phyloP scores from a whole-genome alignment of 225 moss, liverwort and hornwort species.

The Polytrichum formosum region DNA sequence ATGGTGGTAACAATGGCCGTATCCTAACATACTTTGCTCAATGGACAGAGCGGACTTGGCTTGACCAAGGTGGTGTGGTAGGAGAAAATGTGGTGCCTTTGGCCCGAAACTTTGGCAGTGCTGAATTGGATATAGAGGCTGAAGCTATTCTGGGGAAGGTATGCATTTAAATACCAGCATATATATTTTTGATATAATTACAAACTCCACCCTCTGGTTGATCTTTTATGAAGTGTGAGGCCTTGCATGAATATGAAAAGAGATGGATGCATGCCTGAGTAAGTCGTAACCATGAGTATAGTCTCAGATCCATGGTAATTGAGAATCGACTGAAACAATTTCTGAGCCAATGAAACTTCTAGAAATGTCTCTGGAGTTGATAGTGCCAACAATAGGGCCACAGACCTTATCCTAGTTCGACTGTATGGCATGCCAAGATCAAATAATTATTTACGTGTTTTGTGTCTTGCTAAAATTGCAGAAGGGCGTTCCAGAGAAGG shows the following conservation, averaged over 20 bases:
- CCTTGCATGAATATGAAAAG: no score
- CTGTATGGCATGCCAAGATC: background rate
- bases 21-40: background rate
- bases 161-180: background rate
- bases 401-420: no score
- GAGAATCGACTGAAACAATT: no score
- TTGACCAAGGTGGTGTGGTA: conserved; percentile 84
- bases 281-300: no score
- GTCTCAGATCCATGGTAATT: no score
- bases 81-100: conserved; percentile 97
- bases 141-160: conserved; percentile 80
- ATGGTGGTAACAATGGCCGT: background rate
- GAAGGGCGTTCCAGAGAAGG: conserved; percentile 48
- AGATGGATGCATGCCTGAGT: no score
- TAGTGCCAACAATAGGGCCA: no score
- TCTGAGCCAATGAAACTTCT: no score
- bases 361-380: no score
- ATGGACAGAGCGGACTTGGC: conserved; percentile 83
- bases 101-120: conserved; percentile 94
- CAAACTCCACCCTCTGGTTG: no score
- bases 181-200: no score
- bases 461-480: conserved; percentile 6
- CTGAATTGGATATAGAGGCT: conserved; percentile 83
- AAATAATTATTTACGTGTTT: background rate
- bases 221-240: no score